Percentiles rank a stretch among this genome's conserved stretches.
These are phyloP conservation scores for Pichia sp. DNA, from an alignment of 1,139 yeast genomes.

Conservation along the genomic window DNA sequence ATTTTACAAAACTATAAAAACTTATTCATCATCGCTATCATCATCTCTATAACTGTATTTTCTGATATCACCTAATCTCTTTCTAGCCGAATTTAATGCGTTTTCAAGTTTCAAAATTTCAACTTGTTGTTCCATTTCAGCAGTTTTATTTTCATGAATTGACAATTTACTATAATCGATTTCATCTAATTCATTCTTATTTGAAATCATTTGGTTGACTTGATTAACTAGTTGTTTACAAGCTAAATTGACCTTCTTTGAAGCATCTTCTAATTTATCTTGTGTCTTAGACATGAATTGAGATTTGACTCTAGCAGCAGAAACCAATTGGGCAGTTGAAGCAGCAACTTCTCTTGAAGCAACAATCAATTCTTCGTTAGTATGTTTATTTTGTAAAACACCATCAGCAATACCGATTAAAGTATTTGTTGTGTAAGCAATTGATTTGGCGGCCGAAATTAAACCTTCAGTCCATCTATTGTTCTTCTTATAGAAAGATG, in stretches of 20 bases:
- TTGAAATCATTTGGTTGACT: constrained; percentile 37
- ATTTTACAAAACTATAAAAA: too few species aligned
- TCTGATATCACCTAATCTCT: constrained; percentile 81
- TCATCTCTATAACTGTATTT: constrained; percentile 70
- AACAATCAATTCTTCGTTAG: constrained; percentile 84
- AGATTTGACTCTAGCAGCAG: constrained; percentile 89
- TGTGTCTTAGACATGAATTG: constrained; percentile 76
- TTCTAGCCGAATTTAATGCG: constrained; percentile 67
- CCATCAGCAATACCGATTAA: constrained; percentile 88
- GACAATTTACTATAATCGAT: constrained; percentile 69
- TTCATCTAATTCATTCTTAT: constrained; percentile 36
- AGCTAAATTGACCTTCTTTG: constrained; percentile 68
- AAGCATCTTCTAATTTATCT: constrained; percentile 67
- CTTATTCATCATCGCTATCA: constrained; percentile 46
- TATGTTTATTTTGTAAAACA: constrained; percentile 54
- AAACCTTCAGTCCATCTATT: constrained; percentile 95
- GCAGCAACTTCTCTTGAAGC: constrained; percentile 94
- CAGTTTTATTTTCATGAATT: constrained; percentile 80
- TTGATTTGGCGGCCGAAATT: constrained; percentile 87
- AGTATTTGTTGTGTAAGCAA: constrained; percentile 79
- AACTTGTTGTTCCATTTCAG: constrained; percentile 94
- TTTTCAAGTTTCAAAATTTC: constrained; percentile 84
- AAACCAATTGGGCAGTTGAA: constrained; percentile 89
- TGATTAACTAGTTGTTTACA: constrained; percentile 69
- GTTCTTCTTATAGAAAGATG: constrained; percentile 83